These are phyloP conservation scores for Starmerella sp. DNA, from an alignment of 805 yeast genomes.

Conservation along the genomic window DNA sequence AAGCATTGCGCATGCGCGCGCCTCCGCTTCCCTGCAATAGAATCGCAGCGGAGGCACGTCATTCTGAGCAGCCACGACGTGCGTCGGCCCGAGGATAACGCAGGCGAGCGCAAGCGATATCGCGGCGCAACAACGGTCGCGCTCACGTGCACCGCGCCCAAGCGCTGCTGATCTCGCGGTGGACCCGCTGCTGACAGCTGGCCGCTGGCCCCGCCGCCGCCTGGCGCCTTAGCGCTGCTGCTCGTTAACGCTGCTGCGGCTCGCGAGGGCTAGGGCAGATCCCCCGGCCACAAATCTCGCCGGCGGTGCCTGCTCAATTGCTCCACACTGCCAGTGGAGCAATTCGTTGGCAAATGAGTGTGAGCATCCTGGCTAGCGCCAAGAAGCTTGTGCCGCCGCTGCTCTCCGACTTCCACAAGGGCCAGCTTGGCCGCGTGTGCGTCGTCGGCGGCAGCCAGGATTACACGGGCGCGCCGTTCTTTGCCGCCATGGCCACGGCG, in stretches of 20 bases:
- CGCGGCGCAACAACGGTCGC: background rate
- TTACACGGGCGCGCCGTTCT: slow-evolving; percentile 94
- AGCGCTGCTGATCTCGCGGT: too few species aligned
- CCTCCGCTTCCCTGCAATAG: background rate
- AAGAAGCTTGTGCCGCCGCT: slow-evolving; percentile 53
- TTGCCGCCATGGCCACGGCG: slow-evolving; percentile 76
- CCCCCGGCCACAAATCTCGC: background rate
- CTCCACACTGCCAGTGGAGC: background rate
- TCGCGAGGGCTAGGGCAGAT: too few species aligned
- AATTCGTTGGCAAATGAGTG: background rate
- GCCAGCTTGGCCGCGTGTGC: slow-evolving; percentile 79
- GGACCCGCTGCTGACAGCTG: too few species aligned
- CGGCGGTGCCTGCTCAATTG: background rate
- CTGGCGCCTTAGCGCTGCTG: too few species aligned
- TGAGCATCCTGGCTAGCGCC: slow-evolving; percentile 19
- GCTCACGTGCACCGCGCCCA: background rate
- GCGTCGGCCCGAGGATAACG: background rate
- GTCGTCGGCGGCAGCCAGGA: slow-evolving; percentile 93
- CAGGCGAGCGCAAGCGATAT: background rate
- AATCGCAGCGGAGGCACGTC: background rate
- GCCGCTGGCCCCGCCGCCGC: too few species aligned
- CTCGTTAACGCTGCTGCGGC: too few species aligned
- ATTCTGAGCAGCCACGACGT: background rate
- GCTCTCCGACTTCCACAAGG: slow-evolving; percentile 53
- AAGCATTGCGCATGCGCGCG: background rate